Evolutionary conservation across 1,284 basidiomycete species (phyloP), one percentile per base, ranked within the genome.

Genomic region (Hypsizygus ulmarius): DNA sequence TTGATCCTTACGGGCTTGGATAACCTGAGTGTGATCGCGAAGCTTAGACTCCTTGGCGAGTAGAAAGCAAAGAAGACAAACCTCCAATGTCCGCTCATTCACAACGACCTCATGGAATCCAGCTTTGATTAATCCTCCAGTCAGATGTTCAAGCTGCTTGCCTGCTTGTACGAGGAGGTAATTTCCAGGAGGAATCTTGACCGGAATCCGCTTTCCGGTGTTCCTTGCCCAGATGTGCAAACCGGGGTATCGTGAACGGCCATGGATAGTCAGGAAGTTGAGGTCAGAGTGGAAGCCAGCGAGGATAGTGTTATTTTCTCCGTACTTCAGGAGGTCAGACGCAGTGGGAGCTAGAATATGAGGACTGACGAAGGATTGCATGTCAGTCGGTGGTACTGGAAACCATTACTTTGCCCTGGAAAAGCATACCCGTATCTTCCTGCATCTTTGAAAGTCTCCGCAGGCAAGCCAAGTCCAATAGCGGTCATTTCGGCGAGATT

Each of bases 101-200:
- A 93, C 91, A 0, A 91, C 88, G 1, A 97, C 93, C 60, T 95
- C 92, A 57, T 96, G 93, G 64, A 80, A 94, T 2, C 93, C 92
- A n/a, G 92, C 93, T 60, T 90, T 90, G 62, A 97, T 82, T 14
- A 94, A 69, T 0, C 93, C 93, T 5, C 89, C 92, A 14, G 82
- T 89, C 44, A 94, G 70, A 68, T 94, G 90, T 64, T 96, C 93
- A 6, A 96, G 77, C 63, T 96, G 93, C 65, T 93, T 95, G 36
- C 92, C 93, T 2, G 93, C 92, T 67, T 97, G 93, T 0, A 95
- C 84, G 11, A 90, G 77, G 29, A 90, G 73, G 58, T 84, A 84
- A 42, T 80, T 77, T 5, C 86, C 87, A 19, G 77, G 80, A 0
- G 82, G 92, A 44, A 96, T 91, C 59, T 76, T 80, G 21, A 94